Conservation (phyloP, 2,329 filamentous ascomycete genomes). For the Alternaria ethzedia region DNA sequence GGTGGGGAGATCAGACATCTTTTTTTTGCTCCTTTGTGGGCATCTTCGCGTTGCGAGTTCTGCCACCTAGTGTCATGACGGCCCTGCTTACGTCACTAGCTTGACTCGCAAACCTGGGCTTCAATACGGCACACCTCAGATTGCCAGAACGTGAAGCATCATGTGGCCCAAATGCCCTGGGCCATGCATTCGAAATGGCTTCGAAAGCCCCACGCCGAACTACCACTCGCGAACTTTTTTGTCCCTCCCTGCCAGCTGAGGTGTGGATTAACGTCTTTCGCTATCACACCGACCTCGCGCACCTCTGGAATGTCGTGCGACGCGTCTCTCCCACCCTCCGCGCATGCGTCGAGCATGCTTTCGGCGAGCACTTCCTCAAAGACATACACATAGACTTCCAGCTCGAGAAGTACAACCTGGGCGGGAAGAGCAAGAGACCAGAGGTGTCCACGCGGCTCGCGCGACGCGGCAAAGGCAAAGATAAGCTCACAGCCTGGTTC, state of each 20-base stretch:
- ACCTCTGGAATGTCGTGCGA: constrained; percentile 42
- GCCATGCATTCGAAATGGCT: not conserved
- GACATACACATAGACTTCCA: constrained; percentile 34
- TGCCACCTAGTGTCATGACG: not conserved
- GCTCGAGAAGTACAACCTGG: constrained; percentile 43
- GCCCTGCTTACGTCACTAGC: not conserved
- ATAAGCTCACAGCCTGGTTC: constrained; percentile 25
- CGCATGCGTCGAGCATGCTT: constrained; percentile 39
- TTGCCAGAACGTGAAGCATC: not conserved
- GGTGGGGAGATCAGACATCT: constrained; percentile 36
- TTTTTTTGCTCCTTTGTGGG: constrained; percentile 6
- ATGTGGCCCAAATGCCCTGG: not conserved
- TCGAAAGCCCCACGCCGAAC: not conserved
- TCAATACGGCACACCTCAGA: not conserved
- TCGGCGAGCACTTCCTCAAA: constrained; percentile 31
- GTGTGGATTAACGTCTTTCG: constrained; percentile 44
- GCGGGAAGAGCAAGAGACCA: constrained; percentile 36
- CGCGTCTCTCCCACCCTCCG: constrained; percentile 33
- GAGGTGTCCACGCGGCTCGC: constrained; percentile 31
- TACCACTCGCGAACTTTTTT: constrained; percentile 8
- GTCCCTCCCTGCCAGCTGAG: constrained; percentile 40
- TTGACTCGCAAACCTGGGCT: not conserved
- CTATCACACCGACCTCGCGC: constrained; percentile 35
- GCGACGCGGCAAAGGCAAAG: constrained; percentile 18
- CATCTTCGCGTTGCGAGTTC: not conserved